These are phyloP conservation scores for Yarrowia sp. DNA, from an alignment of 805 yeast species.

Conservation along the genomic window DNA sequence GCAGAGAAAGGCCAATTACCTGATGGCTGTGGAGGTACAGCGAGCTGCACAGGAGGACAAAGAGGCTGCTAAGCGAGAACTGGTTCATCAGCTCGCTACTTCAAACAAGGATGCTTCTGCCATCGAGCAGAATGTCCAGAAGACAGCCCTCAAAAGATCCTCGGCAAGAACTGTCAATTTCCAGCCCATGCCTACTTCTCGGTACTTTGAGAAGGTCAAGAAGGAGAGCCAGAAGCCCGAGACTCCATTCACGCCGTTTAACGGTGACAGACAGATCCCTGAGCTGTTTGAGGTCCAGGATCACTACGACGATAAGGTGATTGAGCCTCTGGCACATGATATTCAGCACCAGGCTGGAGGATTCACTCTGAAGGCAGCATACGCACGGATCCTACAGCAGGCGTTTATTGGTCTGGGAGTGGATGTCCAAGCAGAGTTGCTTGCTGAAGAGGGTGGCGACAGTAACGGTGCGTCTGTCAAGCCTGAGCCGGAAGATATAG, in stretches of 20 bases:
- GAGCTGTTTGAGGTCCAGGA: conserved; percentile 59
- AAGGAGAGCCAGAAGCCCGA: conserved; percentile 50
- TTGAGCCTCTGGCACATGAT: conserved; percentile 60
- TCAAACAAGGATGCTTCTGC: conserved; percentile 55
- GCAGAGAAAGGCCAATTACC: conserved; percentile 57
- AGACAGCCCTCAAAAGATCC: conserved; percentile 65
- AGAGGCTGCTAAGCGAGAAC: conserved; percentile 60
- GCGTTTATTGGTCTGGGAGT: conserved; percentile 93
- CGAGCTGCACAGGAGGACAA: conserved; percentile 58
- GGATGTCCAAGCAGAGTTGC: conserved; percentile 64
- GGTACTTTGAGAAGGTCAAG: conserved; percentile 55
- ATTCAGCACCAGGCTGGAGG: conserved; percentile 85
- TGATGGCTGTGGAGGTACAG: conserved; percentile 61
- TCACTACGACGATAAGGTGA: conserved; percentile 68
- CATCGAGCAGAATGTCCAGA: conserved; percentile 61
- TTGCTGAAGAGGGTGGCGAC: conserved; percentile 15
- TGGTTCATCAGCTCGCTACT: conserved; percentile 60
- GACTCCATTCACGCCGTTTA: conserved; percentile 91
- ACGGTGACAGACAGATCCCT: conserved; percentile 77
- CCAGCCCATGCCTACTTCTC: conserved; percentile 35
- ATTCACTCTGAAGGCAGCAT: conserved; percentile 72
- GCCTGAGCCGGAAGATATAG: not conserved
- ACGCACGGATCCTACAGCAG: conserved; percentile 78
- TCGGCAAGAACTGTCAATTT: conserved; percentile 60
- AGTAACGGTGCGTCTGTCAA: conserved; percentile 10